Evolutionary conservation across 2,329 filamentous ascomycete genomes (phyloP).

Genomic region (Verruconis gallopava): DNA sequence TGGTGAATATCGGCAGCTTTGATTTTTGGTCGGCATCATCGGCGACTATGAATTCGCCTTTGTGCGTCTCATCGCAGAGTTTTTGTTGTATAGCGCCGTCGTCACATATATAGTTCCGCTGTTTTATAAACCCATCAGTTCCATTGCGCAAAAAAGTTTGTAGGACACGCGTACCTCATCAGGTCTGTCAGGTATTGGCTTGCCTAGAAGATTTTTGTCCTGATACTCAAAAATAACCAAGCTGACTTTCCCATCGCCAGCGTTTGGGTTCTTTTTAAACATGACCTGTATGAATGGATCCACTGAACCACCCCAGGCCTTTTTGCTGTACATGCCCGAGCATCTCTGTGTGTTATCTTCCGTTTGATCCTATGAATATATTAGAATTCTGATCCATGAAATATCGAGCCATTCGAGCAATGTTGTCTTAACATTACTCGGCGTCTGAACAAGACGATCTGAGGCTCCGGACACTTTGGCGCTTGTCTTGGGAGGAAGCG

Average conservation of each 20-base stretch:
- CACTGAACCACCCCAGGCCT: conserved; percentile 73
- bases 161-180: conserved; percentile 35
- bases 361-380: conserved; percentile 49
- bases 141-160: too few species aligned
- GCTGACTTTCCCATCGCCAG: conserved; percentile 64
- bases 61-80: conserved; percentile 62
- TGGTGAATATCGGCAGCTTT: conserved; percentile 59
- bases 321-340: conserved; percentile 85
- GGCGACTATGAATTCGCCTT: conserved; percentile 73
- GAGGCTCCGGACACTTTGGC: conserved; percentile 9
- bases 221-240: conserved; percentile 90
- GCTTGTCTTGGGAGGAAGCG: background rate
- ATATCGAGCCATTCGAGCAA: too few species aligned
- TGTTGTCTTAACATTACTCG: too few species aligned
- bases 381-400: too few species aligned
- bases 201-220: conserved; percentile 68
- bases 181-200: conserved; percentile 40
- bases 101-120: conserved; percentile 65
- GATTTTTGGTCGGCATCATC: conserved; percentile 62
- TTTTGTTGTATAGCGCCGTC: conserved; percentile 53
- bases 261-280: conserved; percentile 49
- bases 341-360: conserved; percentile 72
- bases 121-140: too few species aligned
- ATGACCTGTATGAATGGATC: conserved; percentile 84
- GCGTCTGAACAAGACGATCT: too few species aligned